Base-by-base conservation (phyloP, 176 grass and related monocot species). In the Avena eriantha region DNA sequence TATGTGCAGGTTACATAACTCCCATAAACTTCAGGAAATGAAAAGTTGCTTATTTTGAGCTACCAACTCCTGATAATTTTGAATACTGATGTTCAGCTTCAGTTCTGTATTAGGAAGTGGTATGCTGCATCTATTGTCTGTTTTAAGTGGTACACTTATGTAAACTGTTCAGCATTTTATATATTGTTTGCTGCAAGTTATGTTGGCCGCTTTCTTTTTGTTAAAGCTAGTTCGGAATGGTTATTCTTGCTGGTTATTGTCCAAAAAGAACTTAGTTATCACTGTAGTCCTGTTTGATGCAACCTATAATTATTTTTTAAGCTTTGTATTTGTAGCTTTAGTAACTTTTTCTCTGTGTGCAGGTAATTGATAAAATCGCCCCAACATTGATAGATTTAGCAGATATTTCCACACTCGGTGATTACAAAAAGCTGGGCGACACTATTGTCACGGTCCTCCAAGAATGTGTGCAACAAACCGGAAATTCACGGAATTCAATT, bases 281-380 rank as follows among this genome's bases (percentile, higher is more conserved):
- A 33, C n/a, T 66, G 24, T 49, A 41, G 3, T 79, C 21, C 36
- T 8, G 47, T 80, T 50, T 4, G 67, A 58, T 84, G 59, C 65
- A 58, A 34, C 43, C 39, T 45, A 15, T 1, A 58, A 50, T 41
- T 70, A 13, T 85, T n/a, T 80, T 19, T 76, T 43, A 10, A 73
- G 11, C 26, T 33, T 73, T 48, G 8, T 47, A 65, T 83, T 55
- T 4, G 21, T 74, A 64, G 18, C 35, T 79, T 41, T 54, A 87
- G 14, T 85, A 23, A 70, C 51, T 26, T 41, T 54, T 46, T n/a
- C 49, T 45, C 9, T 85, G 58, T 65, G 53, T 36, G 53, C 82
- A 96, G 94, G 90, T 99, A 68, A 93, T 96, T 85, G 97, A 99
- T 90, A 96, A 93, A 91, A 89, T 93, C 64, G 90, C 92, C 21